These are phyloP conservation scores for Microdochium paspali DNA, from an alignment of 2,329 filamentous ascomycete genomes.

Conservation along the genomic window DNA sequence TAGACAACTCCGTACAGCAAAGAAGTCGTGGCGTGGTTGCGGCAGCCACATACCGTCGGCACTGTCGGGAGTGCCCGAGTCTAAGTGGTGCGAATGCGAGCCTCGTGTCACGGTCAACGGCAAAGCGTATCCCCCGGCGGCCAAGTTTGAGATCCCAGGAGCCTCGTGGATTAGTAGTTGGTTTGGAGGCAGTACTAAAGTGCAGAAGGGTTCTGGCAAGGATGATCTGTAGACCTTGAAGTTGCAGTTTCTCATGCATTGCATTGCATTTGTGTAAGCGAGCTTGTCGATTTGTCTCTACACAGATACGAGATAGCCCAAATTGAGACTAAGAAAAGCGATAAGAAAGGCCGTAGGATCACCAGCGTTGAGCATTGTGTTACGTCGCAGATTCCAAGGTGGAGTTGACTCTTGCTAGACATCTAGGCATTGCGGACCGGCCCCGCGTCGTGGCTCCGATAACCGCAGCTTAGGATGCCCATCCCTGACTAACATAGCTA, in stretches of 20 bases:
- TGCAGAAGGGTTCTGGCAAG: slow-evolving; percentile 4
- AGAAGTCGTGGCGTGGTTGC: slow-evolving; percentile 40
- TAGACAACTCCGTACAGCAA: slow-evolving; percentile 20
- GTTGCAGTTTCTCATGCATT: neutral
- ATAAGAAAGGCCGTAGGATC: neutral
- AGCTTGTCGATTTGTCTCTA: no score
- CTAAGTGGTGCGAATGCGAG: slow-evolving; percentile 37
- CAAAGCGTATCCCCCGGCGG: slow-evolving; percentile 35
- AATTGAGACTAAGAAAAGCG: neutral
- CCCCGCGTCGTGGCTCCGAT: neutral
- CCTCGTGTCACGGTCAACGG: slow-evolving; percentile 32
- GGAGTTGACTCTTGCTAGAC: neutral
- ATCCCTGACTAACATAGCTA: slow-evolving; percentile 1
- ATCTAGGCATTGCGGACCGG: neutral
- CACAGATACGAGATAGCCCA: no score
- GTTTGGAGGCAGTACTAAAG: slow-evolving; percentile 11
- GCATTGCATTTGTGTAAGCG: no score
- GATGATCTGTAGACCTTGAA: slow-evolving; percentile 6
- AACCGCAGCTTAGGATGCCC: slow-evolving; percentile 3
- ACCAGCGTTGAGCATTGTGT: slow-evolving; percentile 1
- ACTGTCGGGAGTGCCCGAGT: slow-evolving; percentile 31
- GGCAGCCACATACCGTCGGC: slow-evolving; percentile 35
- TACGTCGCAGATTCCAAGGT: neutral
- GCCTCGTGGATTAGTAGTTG: slow-evolving; percentile 25
- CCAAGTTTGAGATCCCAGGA: slow-evolving; percentile 27